phyloP scores from a whole-genome alignment of 2,329 filamentous ascomycete genomes.

The Trichophyton simii region DNA sequence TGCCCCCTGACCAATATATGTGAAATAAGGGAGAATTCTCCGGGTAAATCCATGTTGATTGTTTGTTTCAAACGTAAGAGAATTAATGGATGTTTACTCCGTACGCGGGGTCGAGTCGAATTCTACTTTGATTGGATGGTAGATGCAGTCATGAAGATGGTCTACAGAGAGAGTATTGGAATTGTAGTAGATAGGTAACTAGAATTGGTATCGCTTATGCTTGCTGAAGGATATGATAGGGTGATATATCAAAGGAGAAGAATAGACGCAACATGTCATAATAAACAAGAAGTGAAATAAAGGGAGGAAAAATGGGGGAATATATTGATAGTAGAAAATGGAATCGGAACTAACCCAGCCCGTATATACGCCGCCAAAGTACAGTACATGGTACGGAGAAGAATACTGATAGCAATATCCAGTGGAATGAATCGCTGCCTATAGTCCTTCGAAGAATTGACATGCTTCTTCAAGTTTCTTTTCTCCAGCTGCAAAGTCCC shows the following conservation, averaged over 20 bases:
- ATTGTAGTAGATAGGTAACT: neutral
- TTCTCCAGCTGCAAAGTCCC: constrained; percentile 92
- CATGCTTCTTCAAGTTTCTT: constrained; percentile 63
- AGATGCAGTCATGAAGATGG: neutral
- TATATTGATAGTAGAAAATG: too few relatives aligned
- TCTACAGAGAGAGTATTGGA: neutral
- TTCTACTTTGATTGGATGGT: neutral
- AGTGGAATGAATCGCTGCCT: constrained; percentile 8
- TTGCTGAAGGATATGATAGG: neutral
- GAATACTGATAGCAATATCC: neutral
- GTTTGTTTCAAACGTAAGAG: neutral
- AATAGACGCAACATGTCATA: neutral
- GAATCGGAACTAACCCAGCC: too few relatives aligned
- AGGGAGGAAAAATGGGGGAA: too few relatives aligned
- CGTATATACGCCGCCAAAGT: too few relatives aligned
- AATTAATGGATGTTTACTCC: neutral
- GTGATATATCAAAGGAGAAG: neutral
- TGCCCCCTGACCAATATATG: neutral
- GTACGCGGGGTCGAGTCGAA: too few relatives aligned
- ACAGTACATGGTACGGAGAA: neutral
- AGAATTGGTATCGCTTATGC: neutral
- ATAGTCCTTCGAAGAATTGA: constrained; percentile 55
- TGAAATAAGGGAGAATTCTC: neutral
- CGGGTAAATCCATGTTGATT: neutral
- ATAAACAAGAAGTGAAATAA: too few relatives aligned